phyloP scores from a whole-genome alignment of 108 stramenopile species.

The Craspedostauros australis region DNA sequence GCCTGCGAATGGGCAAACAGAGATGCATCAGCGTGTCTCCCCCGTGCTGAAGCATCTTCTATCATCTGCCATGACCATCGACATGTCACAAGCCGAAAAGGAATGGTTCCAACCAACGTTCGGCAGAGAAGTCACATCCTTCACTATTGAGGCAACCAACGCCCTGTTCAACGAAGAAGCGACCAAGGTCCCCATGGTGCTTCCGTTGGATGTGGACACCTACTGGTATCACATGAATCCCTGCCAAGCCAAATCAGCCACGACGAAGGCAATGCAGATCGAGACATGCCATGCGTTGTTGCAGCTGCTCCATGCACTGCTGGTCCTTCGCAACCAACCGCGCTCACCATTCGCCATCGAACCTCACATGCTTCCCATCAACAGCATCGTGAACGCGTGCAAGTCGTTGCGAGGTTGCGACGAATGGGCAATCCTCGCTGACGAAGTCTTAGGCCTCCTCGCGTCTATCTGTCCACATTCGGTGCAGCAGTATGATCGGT shows the following conservation, averaged over 20 bases:
- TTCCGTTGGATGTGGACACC: conserved; percentile 8
- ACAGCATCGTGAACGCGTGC: too few species aligned
- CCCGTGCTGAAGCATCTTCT: too few species aligned
- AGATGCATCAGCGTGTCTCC: neutral
- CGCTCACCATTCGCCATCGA: conserved; percentile 45
- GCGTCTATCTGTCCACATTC: too few species aligned
- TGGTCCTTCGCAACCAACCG: conserved; percentile 27
- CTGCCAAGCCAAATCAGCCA: neutral
- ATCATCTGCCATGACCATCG: too few species aligned
- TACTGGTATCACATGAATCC: conserved; percentile 2
- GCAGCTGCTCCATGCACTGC: conserved; percentile 51
- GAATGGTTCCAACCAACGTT: too few species aligned
- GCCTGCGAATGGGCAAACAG: neutral
- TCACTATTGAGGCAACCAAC: conserved; percentile 10
- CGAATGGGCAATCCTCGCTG: too few species aligned
- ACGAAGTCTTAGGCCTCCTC: too few species aligned
- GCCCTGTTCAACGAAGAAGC: conserved; percentile 1
- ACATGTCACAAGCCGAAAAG: too few species aligned
- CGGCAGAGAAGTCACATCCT: neutral
- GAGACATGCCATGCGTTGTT: conserved; percentile 28
- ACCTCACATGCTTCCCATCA: conserved; percentile 39
- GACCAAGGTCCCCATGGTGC: conserved; percentile 7
- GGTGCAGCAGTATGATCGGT: too few species aligned
- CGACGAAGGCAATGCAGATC: neutral
- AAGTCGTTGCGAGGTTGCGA: too few species aligned